Base-by-base conservation (phyloP, 1,139 yeast species). In the Geotrichum phurueaensis region DNA sequence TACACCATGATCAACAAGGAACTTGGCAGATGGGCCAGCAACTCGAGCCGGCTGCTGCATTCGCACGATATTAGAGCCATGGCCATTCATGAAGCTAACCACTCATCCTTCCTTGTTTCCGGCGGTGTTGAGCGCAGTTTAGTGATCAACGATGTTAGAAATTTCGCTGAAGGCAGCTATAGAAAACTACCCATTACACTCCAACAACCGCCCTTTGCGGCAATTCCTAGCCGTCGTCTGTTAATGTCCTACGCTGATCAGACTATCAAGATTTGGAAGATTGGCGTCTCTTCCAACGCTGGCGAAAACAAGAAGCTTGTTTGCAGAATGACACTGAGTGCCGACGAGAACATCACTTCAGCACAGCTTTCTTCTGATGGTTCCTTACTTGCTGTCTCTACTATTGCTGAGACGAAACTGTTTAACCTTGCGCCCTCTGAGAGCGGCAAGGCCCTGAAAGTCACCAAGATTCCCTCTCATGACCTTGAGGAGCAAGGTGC, bases 41-140 rank as follows among this genome's bases (percentile, higher is more conserved):
- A 85, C 66, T 82, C 85, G 60, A 89, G 86, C 72, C 80, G 97
- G 68, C 79, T 92, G 62, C 79, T 92, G 66, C 98, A 94, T 73
- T 84, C 96, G 53, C 91, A 91, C 70, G 99, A 94, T 75, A 84
- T 94, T 50, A 84, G 99, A 68, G 80, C 96, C 0, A 81, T 94
- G 82, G 78, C 86, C 0, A 76, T 85, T 6, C 73, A 69, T 58
- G 75, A 71, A 50, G 87, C 79, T 67, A 90, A 86, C 71, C 85
- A 85, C 45, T 80, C 85, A 58, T 87, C 86, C 67, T 80, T 87
- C 64, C 77, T 92, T 62, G 83, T 89, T 1, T 87, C 95, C 68
- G 97, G 96, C 59, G 98, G 98, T 65, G 95, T 89, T 22, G 98
- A 94, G 73, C 81, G 89, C 68, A 81, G 86, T 20, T 76, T 94